A percentile compares a stretch with the other conserved stretches of the same genome.
Conservation (phyloP, 2,329 filamentous ascomycete species). For the Colletotrichum sp. region DNA sequence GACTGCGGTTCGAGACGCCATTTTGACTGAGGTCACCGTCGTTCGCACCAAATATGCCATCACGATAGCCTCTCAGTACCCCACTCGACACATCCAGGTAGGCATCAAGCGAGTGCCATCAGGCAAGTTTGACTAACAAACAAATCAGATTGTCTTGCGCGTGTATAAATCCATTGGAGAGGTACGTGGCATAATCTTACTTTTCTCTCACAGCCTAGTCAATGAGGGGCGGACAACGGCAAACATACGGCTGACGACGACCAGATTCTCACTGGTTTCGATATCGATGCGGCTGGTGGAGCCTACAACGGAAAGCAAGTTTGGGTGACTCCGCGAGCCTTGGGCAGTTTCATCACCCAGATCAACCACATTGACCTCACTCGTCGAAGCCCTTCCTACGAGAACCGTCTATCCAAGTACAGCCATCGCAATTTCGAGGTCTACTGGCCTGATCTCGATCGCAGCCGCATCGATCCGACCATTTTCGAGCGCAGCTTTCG, state of each 20-base stretch:
- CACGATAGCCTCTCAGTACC: slow-evolving; percentile 84
- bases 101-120: neutral
- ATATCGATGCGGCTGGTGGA: slow-evolving; percentile 83
- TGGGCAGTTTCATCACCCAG: slow-evolving; percentile 82
- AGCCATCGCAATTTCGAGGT: slow-evolving; percentile 85
- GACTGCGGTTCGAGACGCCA: slow-evolving; percentile 72
- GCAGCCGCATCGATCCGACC: slow-evolving; percentile 79
- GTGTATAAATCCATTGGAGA: slow-evolving; percentile 85
- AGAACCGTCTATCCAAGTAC: slow-evolving; percentile 86
- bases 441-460: slow-evolving; percentile 76
- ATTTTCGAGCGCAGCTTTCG: slow-evolving; percentile 84
- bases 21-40: slow-evolving; percentile 82
- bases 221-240: neutral
- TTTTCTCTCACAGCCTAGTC: neutral
- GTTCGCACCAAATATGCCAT: slow-evolving; percentile 87
- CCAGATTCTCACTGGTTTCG: slow-evolving; percentile 80
- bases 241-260: neutral
- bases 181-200: neutral
- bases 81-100: slow-evolving; percentile 77
- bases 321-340: slow-evolving; percentile 76
- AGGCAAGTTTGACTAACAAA: slow-evolving; percentile 9
- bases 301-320: slow-evolving; percentile 84
- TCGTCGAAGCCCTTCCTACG: slow-evolving; percentile 83
- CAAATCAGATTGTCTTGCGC: slow-evolving; percentile 73
- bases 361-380: slow-evolving; percentile 80